These are phyloP conservation scores for Geum urbanum DNA, from an alignment of 306 rosid genomes.

Conservation along the genomic window DNA sequence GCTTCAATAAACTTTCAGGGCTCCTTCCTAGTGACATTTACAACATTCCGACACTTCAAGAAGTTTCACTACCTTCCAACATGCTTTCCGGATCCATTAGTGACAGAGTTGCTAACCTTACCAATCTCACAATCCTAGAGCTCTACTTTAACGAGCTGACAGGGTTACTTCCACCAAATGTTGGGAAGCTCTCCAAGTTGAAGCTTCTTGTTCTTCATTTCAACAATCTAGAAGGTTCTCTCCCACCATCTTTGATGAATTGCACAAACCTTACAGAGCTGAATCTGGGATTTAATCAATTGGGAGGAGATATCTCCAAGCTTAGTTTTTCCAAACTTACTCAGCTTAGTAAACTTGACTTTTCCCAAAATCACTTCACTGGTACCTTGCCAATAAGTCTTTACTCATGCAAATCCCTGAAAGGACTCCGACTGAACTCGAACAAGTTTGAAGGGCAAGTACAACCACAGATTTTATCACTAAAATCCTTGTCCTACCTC, in stretches of 20 bases:
- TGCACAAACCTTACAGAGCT: conserved; percentile 3
- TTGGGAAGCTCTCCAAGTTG: neutral
- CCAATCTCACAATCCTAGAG: neutral
- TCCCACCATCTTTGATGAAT: conserved; percentile 12
- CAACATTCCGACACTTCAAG: neutral
- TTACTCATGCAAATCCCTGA: neutral
- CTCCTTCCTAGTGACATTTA: neutral
- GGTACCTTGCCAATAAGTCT: neutral
- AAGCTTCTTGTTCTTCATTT: neutral
- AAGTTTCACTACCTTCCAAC: conserved; percentile 1
- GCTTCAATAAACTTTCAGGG: neutral
- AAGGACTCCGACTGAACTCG: neutral
- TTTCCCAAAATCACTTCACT: neutral
- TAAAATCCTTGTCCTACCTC: neutral
- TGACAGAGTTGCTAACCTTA: neutral
- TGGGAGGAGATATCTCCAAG: neutral
- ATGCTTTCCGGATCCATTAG: neutral
- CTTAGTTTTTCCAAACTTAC: neutral
- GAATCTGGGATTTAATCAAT: neutral
- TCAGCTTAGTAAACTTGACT: neutral
- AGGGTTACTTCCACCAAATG: neutral
- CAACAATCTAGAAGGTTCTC: neutral
- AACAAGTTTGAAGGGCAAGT: neutral
- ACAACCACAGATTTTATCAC: neutral
- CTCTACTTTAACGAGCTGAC: neutral